phyloP scores from a whole-genome alignment of 257 asterid genomes.

The Catharanthus roseus region DNA sequence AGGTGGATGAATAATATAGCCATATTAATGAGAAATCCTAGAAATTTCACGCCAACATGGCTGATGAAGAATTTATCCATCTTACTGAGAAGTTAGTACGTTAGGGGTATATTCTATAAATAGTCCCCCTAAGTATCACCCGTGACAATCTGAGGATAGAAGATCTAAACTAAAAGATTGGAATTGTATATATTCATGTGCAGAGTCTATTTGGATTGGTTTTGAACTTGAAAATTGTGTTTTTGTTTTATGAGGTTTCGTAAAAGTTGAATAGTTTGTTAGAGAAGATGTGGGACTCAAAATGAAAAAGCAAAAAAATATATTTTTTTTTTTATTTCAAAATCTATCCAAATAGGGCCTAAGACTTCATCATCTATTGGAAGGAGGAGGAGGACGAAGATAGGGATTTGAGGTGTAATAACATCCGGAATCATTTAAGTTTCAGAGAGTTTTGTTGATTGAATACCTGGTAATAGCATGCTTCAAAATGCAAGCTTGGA shows the following conservation, averaged over 20 bases:
- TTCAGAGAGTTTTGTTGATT: not conserved
- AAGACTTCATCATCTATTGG: not conserved
- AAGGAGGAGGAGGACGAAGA: not conserved
- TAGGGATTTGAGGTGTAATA: not conserved
- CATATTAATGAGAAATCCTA: not conserved
- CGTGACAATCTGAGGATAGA: not conserved
- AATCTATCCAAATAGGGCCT: too few relatives aligned
- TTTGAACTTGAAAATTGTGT: too few relatives aligned
- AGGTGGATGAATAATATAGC: not conserved
- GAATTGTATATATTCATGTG: too few relatives aligned
- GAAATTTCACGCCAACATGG: not conserved
- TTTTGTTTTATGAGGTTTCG: too few relatives aligned
- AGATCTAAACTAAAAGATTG: not conserved
- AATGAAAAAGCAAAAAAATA: too few relatives aligned
- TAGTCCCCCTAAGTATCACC: not conserved
- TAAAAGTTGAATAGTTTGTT: too few relatives aligned
- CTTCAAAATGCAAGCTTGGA: conserved; percentile 90
- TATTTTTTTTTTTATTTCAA: too few relatives aligned
- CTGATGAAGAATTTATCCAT: not conserved
- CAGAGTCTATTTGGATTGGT: too few relatives aligned
- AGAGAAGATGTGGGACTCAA: too few relatives aligned
- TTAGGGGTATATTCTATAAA: not conserved
- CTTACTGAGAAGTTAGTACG: too few relatives aligned
- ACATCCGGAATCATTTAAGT: not conserved
- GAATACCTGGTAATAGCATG: conserved; percentile 94